These are phyloP conservation scores for Lomentospora prolificans DNA, from an alignment of 2,329 filamentous ascomycete species.

Conservation along the genomic window DNA sequence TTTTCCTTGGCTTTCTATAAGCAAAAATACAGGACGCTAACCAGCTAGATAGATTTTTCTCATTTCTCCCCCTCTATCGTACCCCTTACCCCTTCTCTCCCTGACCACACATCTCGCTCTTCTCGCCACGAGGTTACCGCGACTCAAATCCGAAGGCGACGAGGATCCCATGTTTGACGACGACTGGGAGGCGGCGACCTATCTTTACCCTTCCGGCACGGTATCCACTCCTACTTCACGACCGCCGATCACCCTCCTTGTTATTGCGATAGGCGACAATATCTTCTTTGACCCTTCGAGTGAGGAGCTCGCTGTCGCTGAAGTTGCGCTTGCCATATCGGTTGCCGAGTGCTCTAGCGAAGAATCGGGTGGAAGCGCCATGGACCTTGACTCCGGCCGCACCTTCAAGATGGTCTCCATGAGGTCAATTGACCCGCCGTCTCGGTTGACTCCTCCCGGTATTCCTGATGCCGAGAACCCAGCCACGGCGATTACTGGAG, in stretches of 20 bases:
- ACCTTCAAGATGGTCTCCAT: slow-evolving; percentile 56
- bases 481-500: slow-evolving; percentile 32
- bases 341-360: slow-evolving; percentile 41
- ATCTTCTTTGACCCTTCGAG: slow-evolving; percentile 88
- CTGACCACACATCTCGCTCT: slow-evolving; percentile 90
- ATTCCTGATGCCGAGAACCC: slow-evolving; percentile 55
- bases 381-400: slow-evolving; percentile 32
- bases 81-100: slow-evolving; percentile 85
- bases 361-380: slow-evolving; percentile 18
- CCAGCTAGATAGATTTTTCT: slow-evolving; percentile 60
- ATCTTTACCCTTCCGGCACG: slow-evolving; percentile 56
- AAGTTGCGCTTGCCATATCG: slow-evolving; percentile 78
- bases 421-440: slow-evolving; percentile 65
- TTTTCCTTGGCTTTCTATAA: neutral
- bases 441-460: slow-evolving; percentile 61
- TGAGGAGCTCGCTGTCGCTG: slow-evolving; percentile 89
- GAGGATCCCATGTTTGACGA: slow-evolving; percentile 98
- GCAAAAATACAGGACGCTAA: slow-evolving; percentile 7
- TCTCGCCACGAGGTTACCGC: slow-evolving; percentile 73
- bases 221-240: slow-evolving; percentile 27
- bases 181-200: slow-evolving; percentile 80
- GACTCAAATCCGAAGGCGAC: slow-evolving; percentile 77
- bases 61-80: slow-evolving; percentile 85
- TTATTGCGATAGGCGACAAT: slow-evolving; percentile 76
- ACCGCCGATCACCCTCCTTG: slow-evolving; percentile 83